Base-by-base conservation (phyloP, 2,329 filamentous ascomycete genomes). In the Talaromyces sp. region DNA sequence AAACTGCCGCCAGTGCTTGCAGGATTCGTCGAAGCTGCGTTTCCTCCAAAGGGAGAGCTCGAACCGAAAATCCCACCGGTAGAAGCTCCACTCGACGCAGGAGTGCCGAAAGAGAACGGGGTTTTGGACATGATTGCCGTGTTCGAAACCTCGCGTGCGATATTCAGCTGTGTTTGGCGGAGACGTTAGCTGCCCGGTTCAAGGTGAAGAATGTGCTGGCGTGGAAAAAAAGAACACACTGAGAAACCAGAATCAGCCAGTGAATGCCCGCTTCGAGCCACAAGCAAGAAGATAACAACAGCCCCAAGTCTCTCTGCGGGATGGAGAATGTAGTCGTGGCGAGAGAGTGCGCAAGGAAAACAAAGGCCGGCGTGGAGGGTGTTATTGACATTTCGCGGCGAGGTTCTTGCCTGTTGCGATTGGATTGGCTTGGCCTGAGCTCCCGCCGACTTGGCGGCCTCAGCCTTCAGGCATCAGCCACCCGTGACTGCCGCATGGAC, bases 81-180 rank as follows among this genome's bases (percentile, higher is more conserved):
- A 17, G 75, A 68, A 24, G 67, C 67, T 59, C 72, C 74, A 52
- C 68, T 71, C 26, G 76, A 73, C 35, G 72, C 65, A 14, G 73
- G 67, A 10, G 69, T 63, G 59, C 75, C 75, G 63, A 80, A 75
- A 48, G 60, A 65, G 43, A 77, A 81, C 21, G 66, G 65, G 59
- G 73, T 70, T 61, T 72, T 68, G 21, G 69, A 65, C 70, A 75
- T 76, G 63, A 61, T 62, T 29, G 54, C 38, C 12, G 32, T 17
- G 26, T 24, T 7, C 6, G 35, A 54, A 7, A 31, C 7, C 38
- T 32, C 35, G 26, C 24, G 54, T 32, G 12, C 14, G 12, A n/a
- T 19, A 56, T 27, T 21, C 19, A 32, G 41, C 14, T 38, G 9
- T 21, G 35, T 29, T 31, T 43, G 21, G 24, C n/a, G 24, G 26